Base-by-base conservation (phyloP, 345 rosid genomes). In the Melaleuca alternifolia region DNA sequence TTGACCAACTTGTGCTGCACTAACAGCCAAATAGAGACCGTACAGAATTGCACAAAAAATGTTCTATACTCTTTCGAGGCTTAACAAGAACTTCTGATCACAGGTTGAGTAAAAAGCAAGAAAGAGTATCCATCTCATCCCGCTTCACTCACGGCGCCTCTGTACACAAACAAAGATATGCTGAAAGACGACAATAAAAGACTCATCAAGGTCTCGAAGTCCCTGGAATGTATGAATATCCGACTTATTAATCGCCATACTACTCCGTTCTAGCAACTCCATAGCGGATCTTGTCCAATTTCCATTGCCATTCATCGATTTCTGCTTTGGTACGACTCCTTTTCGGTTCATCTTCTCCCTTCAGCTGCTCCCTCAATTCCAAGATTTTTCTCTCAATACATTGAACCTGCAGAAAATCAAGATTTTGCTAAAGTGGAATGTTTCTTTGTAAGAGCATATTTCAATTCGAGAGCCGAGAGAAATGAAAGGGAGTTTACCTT, bases 401-500 rank as follows among this genome's bases (percentile, higher is more conserved):
- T 15, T 89, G 91, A 26, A 94, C 76, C 96, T 94, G 85, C 62
- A 16, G 7, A 16, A 65, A 28, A 50, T 48, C 14, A 11, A 56
- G 52, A 9, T 10, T 37, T 23, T 21, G 8, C 44, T 82, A 23
- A 21, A 56, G 51, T 51, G 46, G 33, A 18, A 71, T 33, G 20
- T 18, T 33, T n/a, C n/a, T n/a, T 37, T 18, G 79, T 24, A 71
- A 71, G 81, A 48, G 14, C 81, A 81, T 13, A 11, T 84, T 9
- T 15, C 12, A 33, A 81, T 71, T 10, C 1, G 4, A 30, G n/a
- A 59, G 81, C 18, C n/a, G 10, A 53, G 54, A 62, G 76, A 44
- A 7, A 5, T 48, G 24, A 28, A n/a, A 50, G 6, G n/a, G 37
- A 10, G 86, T 15, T 11, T 24, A 95, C 98, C 95, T 92, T 93